Percentiles rank a stretch among this genome's conserved stretches.
phyloP scores from a whole-genome alignment of 768 basidiomycete genomes.

The Panellus pusillus region DNA sequence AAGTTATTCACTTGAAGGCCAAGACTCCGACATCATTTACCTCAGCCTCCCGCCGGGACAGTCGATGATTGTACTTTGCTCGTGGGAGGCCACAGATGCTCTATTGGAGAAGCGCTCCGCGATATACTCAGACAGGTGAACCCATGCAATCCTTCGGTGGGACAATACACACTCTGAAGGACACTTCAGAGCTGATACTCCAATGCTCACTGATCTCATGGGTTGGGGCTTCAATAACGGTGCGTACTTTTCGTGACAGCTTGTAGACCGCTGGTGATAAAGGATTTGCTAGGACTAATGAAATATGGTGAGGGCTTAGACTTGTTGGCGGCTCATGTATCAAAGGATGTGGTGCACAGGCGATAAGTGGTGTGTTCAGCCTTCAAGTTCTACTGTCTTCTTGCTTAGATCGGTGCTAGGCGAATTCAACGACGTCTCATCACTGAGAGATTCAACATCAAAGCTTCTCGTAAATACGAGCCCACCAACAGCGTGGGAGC shows the following conservation, averaged over 20 bases:
- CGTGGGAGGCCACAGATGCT: slow-evolving; percentile 26
- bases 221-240: neutral
- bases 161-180: neutral
- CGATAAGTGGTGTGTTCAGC: neutral
- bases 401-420: neutral
- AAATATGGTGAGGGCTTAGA: neutral
- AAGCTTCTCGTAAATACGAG: slow-evolving; percentile 1
- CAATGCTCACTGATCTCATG: slow-evolving; percentile 1
- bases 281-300: neutral
- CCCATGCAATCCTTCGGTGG: slow-evolving; percentile 4
- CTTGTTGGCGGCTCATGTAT: no score
- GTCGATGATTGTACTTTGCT: slow-evolving; percentile 33
- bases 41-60: slow-evolving; percentile 30
- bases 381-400: neutral
- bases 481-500: no score
- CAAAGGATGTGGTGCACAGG: no score
- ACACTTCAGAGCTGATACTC: neutral
- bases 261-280: neutral
- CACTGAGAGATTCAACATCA: neutral
- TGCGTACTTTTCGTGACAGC: neutral
- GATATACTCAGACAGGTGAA: slow-evolving; percentile 37
- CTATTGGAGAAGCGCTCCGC: slow-evolving; percentile 41
- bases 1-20: slow-evolving; percentile 17
- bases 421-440: neutral
- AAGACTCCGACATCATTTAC: slow-evolving; percentile 29